Evolutionary conservation across 208 protist species (phyloP), one percentile per base, ranked within the genome.

Genomic region (Crithidia bombi): DNA sequence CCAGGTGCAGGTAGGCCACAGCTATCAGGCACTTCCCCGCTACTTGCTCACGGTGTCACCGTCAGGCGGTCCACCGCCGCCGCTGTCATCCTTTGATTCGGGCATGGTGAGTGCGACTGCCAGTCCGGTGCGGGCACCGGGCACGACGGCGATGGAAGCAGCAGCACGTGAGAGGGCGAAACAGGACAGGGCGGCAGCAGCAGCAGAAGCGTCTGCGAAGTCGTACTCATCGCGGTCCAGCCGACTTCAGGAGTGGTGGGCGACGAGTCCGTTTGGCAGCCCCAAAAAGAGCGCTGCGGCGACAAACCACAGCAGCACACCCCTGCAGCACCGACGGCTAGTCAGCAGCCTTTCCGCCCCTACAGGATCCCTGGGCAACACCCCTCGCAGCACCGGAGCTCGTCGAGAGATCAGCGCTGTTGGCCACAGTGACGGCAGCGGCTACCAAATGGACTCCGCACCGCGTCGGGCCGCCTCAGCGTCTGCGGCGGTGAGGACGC

Each of bases 1-100:
- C 50, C 74, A 82, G 69, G 64, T 93, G 57, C 71, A 75, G 36
- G 72, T 93, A 0, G 56, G 49, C 12, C 59, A 65, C 59, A 87
- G 86, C 68, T 78, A 89, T 50, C 85, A 91, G 73, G 88, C 88
- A 0, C 67, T 93, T 17, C 81, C 88, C 6, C 85, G 88, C 30
- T 93, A 93, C 52, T 56, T 93, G 11, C 72, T 93, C 36, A 84
- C 76, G 6, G 62, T 92, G 21, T 36, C 39, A 19, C 63, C 64
- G 7, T 54, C 75, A 5, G 44, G 50, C 2, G 26, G 21, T 5
- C 23, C 55, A 30, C 55, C 35, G 25, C 36, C 51, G 30, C 12
- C 28, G 26, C 44, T 36, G 33, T 52, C 35, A 25, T 46, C 9
- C 30, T 39, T 46, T 47, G 33, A 59, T 21, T 39, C 43, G 19